These are phyloP conservation scores for Ilyonectria robusta DNA, from an alignment of 2,329 filamentous ascomycete species.

Conservation along the genomic window DNA sequence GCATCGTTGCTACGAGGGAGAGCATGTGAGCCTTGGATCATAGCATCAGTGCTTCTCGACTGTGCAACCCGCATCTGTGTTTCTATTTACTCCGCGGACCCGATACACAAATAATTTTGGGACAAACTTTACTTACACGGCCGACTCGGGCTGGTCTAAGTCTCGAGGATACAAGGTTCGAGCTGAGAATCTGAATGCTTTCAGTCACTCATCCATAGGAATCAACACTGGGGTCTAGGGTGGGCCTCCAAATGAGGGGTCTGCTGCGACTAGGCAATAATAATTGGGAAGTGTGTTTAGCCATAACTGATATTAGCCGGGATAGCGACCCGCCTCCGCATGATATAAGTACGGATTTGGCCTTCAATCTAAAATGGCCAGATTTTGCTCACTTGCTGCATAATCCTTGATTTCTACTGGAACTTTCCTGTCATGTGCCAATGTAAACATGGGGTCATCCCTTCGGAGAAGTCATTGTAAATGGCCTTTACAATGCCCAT, in stretches of 20 bases:
- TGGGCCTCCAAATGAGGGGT: background rate
- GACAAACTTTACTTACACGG: too few relatives aligned
- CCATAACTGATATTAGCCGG: background rate
- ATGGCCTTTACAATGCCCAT: background rate
- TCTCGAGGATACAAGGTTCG: too few relatives aligned
- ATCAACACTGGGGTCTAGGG: background rate
- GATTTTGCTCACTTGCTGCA: background rate
- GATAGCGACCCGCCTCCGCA: background rate
- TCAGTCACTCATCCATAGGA: too few relatives aligned
- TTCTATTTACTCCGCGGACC: too few relatives aligned
- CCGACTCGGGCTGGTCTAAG: too few relatives aligned
- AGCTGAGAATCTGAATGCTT: background rate
- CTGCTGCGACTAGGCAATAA: background rate
- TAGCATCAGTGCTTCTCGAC: too few relatives aligned
- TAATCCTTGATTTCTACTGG: background rate
- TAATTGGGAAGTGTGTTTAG: background rate
- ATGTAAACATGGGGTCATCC: background rate
- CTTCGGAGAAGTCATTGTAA: background rate
- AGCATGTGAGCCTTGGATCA: too few relatives aligned
- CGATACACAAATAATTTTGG: too few relatives aligned
- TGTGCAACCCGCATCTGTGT: too few relatives aligned
- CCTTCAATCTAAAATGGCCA: background rate
- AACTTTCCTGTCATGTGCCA: background rate
- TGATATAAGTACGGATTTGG: background rate
- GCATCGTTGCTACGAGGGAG: too few relatives aligned